Evolutionary conservation across 306 rosid species (phyloP).

Genomic region (Medicago lupulina): DNA sequence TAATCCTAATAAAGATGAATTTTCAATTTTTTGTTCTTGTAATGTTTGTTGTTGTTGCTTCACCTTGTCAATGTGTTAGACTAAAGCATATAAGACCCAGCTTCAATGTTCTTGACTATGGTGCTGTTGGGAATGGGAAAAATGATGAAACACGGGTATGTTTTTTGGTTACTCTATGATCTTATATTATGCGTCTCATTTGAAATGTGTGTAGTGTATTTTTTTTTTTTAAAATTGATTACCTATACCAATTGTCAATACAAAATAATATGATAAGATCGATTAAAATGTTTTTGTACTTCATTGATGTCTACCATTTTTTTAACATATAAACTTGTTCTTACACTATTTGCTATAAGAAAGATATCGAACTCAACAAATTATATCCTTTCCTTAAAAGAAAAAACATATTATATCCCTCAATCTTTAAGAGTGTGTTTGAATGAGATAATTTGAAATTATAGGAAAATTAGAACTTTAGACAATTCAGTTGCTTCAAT

Average conservation of each 20-base stretch:
- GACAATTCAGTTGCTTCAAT: no score
- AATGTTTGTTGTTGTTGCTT: slow-evolving; percentile 8
- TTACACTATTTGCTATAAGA: no score
- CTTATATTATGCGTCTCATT: neutral
- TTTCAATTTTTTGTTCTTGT: neutral
- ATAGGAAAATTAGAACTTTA: no score
- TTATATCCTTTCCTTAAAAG: no score
- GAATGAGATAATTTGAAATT: no score
- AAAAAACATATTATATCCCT: no score
- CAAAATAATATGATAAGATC: neutral
- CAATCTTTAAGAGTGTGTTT: no score
- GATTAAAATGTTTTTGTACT: neutral
- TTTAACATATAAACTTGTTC: no score
- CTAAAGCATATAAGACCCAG: neutral
- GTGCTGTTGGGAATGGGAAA: slow-evolving; percentile 24
- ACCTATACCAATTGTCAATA: neutral
- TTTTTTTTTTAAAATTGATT: no score
- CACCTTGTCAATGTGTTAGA: slow-evolving; percentile 7
- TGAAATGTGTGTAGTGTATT: neutral
- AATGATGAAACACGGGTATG: slow-evolving; percentile 26
- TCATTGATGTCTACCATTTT: no score
- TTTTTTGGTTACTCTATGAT: neutral
- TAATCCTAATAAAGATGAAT: slow-evolving; percentile 5
- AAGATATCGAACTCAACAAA: no score
- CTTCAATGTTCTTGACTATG: slow-evolving; percentile 34